Base-by-base conservation (phyloP, 2,329 filamentous ascomycete genomes). In the Calonectria pseudoturangicola region DNA sequence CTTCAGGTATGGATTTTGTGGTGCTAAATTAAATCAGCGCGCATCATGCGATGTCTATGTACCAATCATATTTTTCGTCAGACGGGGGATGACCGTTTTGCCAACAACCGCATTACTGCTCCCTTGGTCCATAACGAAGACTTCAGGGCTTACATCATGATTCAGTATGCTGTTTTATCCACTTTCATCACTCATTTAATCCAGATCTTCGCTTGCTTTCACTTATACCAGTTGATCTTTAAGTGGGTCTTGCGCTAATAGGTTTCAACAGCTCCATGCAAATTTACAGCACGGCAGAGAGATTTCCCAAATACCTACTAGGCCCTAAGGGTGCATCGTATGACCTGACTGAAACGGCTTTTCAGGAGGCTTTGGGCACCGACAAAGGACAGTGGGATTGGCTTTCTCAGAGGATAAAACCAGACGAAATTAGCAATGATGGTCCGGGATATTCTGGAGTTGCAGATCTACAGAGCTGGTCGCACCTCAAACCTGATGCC, bases 11-110 rank as follows among this genome's bases (percentile, higher is more conserved):
- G 18, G 16, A n/a, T 15, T 8, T 5, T 3, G 18, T 33, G 15
- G n/a, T 39, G 21, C 21, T 21, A 21, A 3, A 58, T 27, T 10
- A 1, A 8, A 16, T 13, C 3, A 58, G 54, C 54, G 0, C 54
- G 54, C 3, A 58, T 58, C 15, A 58, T 58, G 54, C 33, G 54
- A 41, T 58, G 54, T 10, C 33, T 58, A 4, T 58, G 54, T 9
- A 41, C 54, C 33, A 58, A 58, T 28, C 54, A 58, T 21, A 58
- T 58, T 12, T 58, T 58, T 15, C n/a, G 33, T 9, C 54, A 58
- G 27, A 41, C 54, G 1, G 54, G 54, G 12, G 21, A 58, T 8
- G 54, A 58, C 15, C 33, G 54, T 10, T 58, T 58, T 16, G 54
- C 54, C 30, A 58, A 58, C n/a, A 58, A 58, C 15, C 54, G 54